A percentile compares a stretch with the other conserved stretches of the same genome.
These are phyloP conservation scores for Rickenella mellea DNA, from an alignment of 768 basidiomycete genomes.

Conservation along the genomic window DNA sequence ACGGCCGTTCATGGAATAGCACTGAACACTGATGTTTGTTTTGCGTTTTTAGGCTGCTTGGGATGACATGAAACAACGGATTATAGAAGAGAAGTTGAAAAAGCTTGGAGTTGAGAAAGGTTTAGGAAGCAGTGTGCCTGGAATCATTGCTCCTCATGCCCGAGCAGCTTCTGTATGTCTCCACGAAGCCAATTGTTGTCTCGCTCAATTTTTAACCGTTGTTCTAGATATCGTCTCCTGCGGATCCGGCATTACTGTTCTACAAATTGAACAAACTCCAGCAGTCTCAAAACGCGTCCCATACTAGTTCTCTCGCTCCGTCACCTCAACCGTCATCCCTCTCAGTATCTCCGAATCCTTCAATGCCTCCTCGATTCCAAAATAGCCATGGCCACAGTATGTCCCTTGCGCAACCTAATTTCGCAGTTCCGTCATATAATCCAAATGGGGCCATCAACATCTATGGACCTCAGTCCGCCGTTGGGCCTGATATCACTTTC, in stretches of 20 bases:
- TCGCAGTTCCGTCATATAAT: slow-evolving; percentile 36
- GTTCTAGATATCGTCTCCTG: slow-evolving; percentile 78
- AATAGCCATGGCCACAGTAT: slow-evolving; percentile 65
- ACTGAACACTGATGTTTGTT: slow-evolving; percentile 7
- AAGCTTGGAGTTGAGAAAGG: slow-evolving; percentile 68
- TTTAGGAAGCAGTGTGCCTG: slow-evolving; percentile 40
- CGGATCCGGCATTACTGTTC: slow-evolving; percentile 71
- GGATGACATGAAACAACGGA: slow-evolving; percentile 60
- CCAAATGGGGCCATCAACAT: slow-evolving; percentile 46
- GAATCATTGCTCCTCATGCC: slow-evolving; percentile 67
- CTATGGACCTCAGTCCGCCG: slow-evolving; percentile 47
- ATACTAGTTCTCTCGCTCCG: slow-evolving; percentile 42
- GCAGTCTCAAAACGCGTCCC: slow-evolving; percentile 48
- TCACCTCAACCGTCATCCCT: slow-evolving; percentile 60
- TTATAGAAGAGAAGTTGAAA: slow-evolving; percentile 76
- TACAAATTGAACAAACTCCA: slow-evolving; percentile 83
- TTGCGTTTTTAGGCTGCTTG: slow-evolving; percentile 61
- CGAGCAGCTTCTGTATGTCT: slow-evolving; percentile 73
- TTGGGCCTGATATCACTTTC: slow-evolving; percentile 38
- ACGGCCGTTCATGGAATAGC: slow-evolving; percentile 10
- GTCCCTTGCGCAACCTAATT: slow-evolving; percentile 60
- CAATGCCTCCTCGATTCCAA: slow-evolving; percentile 28
- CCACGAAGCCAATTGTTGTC: too few species aligned
- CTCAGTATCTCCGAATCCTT: slow-evolving; percentile 41
- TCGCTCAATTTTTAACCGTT: too few species aligned